phyloP scores from a whole-genome alignment of 768 basidiomycete genomes.

The Suillus weaverae region DNA sequence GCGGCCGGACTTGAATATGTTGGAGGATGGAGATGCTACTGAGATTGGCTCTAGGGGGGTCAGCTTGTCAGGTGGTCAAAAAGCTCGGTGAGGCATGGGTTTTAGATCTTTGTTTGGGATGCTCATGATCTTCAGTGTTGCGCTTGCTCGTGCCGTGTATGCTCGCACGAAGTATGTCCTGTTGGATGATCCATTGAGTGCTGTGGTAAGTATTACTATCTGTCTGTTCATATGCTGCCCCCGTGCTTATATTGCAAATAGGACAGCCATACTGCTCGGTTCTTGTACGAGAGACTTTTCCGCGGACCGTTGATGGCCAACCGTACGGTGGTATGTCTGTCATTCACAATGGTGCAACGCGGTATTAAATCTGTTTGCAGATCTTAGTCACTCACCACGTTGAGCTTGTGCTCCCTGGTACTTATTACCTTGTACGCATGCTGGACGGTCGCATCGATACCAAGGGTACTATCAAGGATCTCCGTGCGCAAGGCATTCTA shows the following conservation, averaged over 20 bases:
- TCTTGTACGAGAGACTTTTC: slow-evolving; percentile 63
- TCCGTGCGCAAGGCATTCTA: slow-evolving; percentile 60
- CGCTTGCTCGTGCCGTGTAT: slow-evolving; percentile 82
- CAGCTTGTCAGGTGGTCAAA: slow-evolving; percentile 80
- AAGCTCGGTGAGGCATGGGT: slow-evolving; percentile 57
- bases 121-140: slow-evolving; percentile 50
- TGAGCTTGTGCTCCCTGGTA: slow-evolving; percentile 74
- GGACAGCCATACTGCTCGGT: slow-evolving; percentile 70
- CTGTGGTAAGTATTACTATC: slow-evolving; percentile 54
- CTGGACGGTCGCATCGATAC: slow-evolving; percentile 79
- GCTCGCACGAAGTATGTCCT: slow-evolving; percentile 67
- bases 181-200: slow-evolving; percentile 81
- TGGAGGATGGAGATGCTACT: slow-evolving; percentile 85
- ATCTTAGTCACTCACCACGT: slow-evolving; percentile 83
- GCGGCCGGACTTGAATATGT: slow-evolving; percentile 71
- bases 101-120: neutral
- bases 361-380: slow-evolving; percentile 29
- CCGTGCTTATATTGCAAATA: slow-evolving; percentile 23
- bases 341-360: neutral
- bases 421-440: slow-evolving; percentile 74
- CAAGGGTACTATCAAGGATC: slow-evolving; percentile 66
- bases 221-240: neutral
- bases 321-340: slow-evolving; percentile 61
- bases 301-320: slow-evolving; percentile 63
- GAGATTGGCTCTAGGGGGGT: slow-evolving; percentile 78